Evolutionary conservation across 148 eudicot genomes (phyloP), one percentile per base, ranked within the genome.

Genomic region (Camellia japonica): DNA sequence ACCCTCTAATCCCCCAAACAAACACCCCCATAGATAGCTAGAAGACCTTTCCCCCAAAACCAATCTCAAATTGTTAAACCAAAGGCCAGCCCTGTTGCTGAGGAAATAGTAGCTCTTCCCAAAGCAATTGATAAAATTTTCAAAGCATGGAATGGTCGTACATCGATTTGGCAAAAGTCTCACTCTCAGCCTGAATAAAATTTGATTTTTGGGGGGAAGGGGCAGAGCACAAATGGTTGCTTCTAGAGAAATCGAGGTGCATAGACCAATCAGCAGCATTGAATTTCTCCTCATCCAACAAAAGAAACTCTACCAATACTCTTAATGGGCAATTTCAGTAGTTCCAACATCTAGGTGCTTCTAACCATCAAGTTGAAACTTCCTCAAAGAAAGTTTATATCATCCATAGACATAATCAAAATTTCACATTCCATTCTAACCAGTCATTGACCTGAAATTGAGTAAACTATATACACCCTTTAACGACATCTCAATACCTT

Each of bases 301-400:
- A 55, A 54, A 55, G 11, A 55, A 55, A 12, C 64, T 15, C 64
- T 15, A 60, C 5, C 5, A 60, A 60, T 3, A 23, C 30, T 23
- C 30, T 0, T 23, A 23, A 61, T 15, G 19, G 19, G 59, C 12
- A 13, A 55, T 55, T 55, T 55, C 14, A 0, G 59, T 55, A 55
- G 3, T 55, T 55, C 0, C 0, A 55, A 55, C 11, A 55, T 7
- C 14, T 55, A 55, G 8, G 59, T 2, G 59, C 59, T 44, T 44
- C n/a, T 0, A 23, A 68, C 44, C 4, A 71, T 42, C 76, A 55
- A 73, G 41, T 73, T 55, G 23, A 23, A 73, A 73, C 76, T 71
- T 49, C 56, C 38, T 30, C 38, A 49, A 11, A 19, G 30, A 51
- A 12, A 51, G 43, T 72, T 23, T 52, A 73, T 23, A 14, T 7